Evolutionary conservation across 1,284 basidiomycete genomes (phyloP), one percentile per base, ranked within the genome.

Genomic region (Sparassis latifolia): DNA sequence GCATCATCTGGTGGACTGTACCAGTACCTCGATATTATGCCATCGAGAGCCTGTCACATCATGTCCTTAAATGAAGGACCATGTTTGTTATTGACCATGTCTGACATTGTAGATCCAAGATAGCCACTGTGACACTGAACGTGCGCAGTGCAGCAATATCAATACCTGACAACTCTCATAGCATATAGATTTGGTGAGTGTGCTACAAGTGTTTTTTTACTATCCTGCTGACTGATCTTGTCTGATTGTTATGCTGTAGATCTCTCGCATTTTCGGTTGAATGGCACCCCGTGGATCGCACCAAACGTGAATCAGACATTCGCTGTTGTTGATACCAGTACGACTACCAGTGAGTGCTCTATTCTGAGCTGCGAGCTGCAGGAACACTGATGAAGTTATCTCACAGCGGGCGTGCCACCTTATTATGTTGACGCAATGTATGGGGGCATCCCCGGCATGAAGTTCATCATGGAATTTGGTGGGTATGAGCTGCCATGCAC

Each of bases 161-260:
- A n/a, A n/a, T n/a, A n/a, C n/a, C n/a, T n/a, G n/a, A n/a, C n/a
- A n/a, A n/a, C n/a, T n/a, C n/a, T n/a, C n/a, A n/a, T n/a, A n/a
- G n/a, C n/a, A n/a, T n/a, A n/a, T n/a, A n/a, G n/a, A n/a, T n/a
- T n/a, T n/a, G n/a, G n/a, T 69, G 64, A 69, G 69, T 64, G 68
- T 66, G 1, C 69, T 69, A 4, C 69, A 71, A 58, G 66, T 60
- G 20, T 68, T 70, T 50, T 68, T 68, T 3, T n/a, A n/a, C n/a
- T 67, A 67, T 28, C 67, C 67, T 2, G 64, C 68, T 9, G 69
- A 70, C 58, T 65, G 70, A 48, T 60, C 69, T 49, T 63, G 65
- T 53, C 52, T 62, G 44, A 56, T 70, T 38, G 69, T 68, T 55
- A 64, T 63, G 27, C 64, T 63, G 12, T 49, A 69, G 38, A 59